Conservation (phyloP, 371 early-diverging fungal species). For the Mucor irregularis region DNA sequence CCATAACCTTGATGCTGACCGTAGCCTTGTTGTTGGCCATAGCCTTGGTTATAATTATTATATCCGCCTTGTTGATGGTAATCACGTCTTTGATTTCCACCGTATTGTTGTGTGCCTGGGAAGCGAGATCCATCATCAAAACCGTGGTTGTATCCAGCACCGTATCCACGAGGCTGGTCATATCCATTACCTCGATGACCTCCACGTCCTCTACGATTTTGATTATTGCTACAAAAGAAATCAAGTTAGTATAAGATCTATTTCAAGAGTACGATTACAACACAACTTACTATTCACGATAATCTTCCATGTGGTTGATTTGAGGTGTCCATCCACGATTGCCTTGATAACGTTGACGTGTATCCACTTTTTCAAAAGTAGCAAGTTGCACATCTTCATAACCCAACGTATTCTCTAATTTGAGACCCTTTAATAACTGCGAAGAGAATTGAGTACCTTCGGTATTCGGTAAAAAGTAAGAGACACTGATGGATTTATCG, state of each 20-base stretch:
- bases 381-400: slow-evolving; percentile 60
- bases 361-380: slow-evolving; percentile 48
- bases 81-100: slow-evolving; percentile 25
- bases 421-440: slow-evolving; percentile 54
- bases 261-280: not conserved
- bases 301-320: slow-evolving; percentile 48
- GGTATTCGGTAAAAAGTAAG: slow-evolving; percentile 51
- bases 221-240: slow-evolving; percentile 18
- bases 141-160: slow-evolving; percentile 28
- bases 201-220: slow-evolving; percentile 11
- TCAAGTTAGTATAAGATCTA: not conserved
- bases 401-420: slow-evolving; percentile 41
- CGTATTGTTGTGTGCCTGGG: slow-evolving; percentile 14
- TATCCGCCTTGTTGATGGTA: slow-evolving; percentile 1
- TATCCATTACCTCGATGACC: slow-evolving; percentile 20
- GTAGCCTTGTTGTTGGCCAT: slow-evolving; percentile 4
- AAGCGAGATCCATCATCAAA: slow-evolving; percentile 18
- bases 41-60: slow-evolving; percentile 14
- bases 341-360: slow-evolving; percentile 21
- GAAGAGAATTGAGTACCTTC: slow-evolving; percentile 47
- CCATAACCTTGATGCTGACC: slow-evolving; percentile 10
- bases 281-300: slow-evolving; percentile 39
- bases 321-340: slow-evolving; percentile 47
- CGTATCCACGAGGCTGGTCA: slow-evolving; percentile 30
- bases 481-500: slow-evolving; percentile 62